Percentiles rank a stretch among this genome's conserved stretches.
These are phyloP conservation scores for Fusarium newnesense DNA, from an alignment of 2,329 filamentous ascomycete species.

Conservation along the genomic window DNA sequence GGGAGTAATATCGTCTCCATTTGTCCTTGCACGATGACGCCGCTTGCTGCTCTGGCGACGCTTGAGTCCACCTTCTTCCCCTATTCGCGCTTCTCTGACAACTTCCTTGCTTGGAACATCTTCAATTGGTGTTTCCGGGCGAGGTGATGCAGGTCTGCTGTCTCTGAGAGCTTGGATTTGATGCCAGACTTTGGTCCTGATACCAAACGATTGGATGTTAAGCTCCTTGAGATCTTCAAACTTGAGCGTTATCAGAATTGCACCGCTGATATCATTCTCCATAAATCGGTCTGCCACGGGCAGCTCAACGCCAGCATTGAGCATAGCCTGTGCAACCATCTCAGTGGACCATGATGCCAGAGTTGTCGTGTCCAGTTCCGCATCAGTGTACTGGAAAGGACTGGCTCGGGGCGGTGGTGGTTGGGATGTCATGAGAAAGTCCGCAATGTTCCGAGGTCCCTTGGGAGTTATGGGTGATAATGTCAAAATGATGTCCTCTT, in stretches of 20 bases:
- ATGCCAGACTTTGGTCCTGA: conserved; percentile 82
- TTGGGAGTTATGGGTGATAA: conserved; percentile 80
- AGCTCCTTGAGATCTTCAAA: conserved; percentile 88
- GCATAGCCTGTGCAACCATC: conserved; percentile 89
- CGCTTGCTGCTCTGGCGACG: conserved; percentile 55
- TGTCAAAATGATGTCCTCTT: conserved; percentile 67
- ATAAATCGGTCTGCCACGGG: conserved; percentile 84
- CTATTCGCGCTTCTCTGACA: conserved; percentile 56
- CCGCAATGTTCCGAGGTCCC: conserved; percentile 54
- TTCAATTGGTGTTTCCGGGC: conserved; percentile 69
- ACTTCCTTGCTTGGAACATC: conserved; percentile 65
- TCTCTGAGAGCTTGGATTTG: conserved; percentile 78
- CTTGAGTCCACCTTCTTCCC: conserved; percentile 49
- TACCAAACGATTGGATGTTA: conserved; percentile 82
- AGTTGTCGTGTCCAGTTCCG: conserved; percentile 66
- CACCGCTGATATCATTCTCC: conserved; percentile 90
- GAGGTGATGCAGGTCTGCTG: conserved; percentile 61
- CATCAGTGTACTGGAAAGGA: conserved; percentile 66
- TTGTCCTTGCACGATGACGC: conserved; percentile 52
- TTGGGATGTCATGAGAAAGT: conserved; percentile 40
- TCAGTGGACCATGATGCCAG: conserved; percentile 77
- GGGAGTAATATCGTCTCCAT: conserved; percentile 76
- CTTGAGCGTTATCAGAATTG: conserved; percentile 88
- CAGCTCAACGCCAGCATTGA: conserved; percentile 81
- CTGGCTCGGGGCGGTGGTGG: conserved; percentile 53